Base-by-base conservation (phyloP, 768 basidiomycete genomes). In the Lentinula sp. region DNA sequence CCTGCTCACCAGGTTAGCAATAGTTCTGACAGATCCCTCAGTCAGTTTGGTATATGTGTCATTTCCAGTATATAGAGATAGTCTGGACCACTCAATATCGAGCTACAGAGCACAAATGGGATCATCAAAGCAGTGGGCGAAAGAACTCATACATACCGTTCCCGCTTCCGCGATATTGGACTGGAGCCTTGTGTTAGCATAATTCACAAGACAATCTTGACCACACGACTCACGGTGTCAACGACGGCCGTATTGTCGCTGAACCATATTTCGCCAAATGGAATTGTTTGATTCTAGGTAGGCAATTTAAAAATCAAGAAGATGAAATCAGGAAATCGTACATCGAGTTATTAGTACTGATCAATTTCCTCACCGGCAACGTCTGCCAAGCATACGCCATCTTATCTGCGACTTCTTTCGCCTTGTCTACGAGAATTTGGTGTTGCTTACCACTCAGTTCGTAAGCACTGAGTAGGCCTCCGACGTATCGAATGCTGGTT, bases 401-500 rank as follows among this genome's bases (percentile, higher is more conserved):
- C 62, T 79, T 79, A 64, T 80, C 74, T 1, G 77, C 75, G 13
- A 81, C 69, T 54, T 78, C 61, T 65, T 79, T 71, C 1, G 84
- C 81, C 63, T 83, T 79, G 18, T 76, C 67, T 10, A 85, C 64
- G 1, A 85, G 66, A 1, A 71, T 65, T 1, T 68, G 67, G 45
- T 80, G 68, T 20, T 77, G 61, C 59, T 73, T 53, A 6, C 77
- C 80, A 58, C 78, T 81, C 43, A 84, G 76, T 62, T 84, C 80
- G 62, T 79, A 83, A 5, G 81, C 76, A 56, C 74, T 77, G 35
- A 84, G 66, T 10, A 81, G 66, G 3, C 79, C 79, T 1, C 74
- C 83, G n/a, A 84, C 68, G 49, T 78, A 81, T 51, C 82, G 83
- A 64, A 84, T 84, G 4, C 78, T 82, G 3, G 81, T 80, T 67